These are phyloP conservation scores for Ceratocystis smalleyi DNA, from an alignment of 2,329 filamentous ascomycete genomes.

Conservation along the genomic window DNA sequence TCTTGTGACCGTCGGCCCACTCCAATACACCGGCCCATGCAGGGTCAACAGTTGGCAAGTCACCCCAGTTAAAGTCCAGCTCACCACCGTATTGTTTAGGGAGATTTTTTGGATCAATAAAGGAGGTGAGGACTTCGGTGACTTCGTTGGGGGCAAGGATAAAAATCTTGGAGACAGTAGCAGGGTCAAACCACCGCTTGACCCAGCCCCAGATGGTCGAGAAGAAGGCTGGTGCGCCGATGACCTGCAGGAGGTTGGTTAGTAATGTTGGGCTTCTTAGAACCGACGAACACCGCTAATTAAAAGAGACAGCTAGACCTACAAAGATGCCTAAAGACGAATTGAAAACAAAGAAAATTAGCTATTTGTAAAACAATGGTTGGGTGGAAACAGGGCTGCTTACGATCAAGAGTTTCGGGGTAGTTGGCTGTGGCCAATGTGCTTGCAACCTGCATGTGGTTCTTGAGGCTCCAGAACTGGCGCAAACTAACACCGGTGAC, in stretches of 20 bases:
- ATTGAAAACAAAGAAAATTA: background rate
- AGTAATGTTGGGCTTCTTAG: conserved; percentile 3
- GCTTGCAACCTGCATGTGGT: conserved; percentile 85
- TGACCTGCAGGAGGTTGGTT: conserved; percentile 38
- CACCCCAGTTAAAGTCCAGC: conserved; percentile 67
- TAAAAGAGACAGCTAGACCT: background rate
- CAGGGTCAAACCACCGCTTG: conserved; percentile 89
- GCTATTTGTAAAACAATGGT: background rate
- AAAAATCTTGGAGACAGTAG: conserved; percentile 91
- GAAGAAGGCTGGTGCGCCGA: conserved; percentile 82
- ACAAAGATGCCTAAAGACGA: conserved; percentile 15
- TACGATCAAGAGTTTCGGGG: conserved; percentile 78
- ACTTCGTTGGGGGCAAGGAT: conserved; percentile 64
- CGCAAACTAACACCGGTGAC: conserved; percentile 74
- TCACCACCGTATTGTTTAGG: conserved; percentile 81
- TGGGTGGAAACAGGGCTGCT: conserved; percentile 32
- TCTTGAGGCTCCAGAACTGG: conserved; percentile 91
- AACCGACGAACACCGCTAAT: background rate
- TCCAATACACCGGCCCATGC: conserved; percentile 33
- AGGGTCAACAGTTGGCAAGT: conserved; percentile 57
- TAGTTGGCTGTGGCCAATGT: conserved; percentile 84
- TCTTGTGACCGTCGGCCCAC: conserved; percentile 38
- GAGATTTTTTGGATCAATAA: conserved; percentile 70
- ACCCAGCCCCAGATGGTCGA: conserved; percentile 89
- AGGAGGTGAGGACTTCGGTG: conserved; percentile 57